These are phyloP conservation scores for Cyamopsis tetragonoloba DNA, from an alignment of 306 rosid species.

Conservation along the genomic window DNA sequence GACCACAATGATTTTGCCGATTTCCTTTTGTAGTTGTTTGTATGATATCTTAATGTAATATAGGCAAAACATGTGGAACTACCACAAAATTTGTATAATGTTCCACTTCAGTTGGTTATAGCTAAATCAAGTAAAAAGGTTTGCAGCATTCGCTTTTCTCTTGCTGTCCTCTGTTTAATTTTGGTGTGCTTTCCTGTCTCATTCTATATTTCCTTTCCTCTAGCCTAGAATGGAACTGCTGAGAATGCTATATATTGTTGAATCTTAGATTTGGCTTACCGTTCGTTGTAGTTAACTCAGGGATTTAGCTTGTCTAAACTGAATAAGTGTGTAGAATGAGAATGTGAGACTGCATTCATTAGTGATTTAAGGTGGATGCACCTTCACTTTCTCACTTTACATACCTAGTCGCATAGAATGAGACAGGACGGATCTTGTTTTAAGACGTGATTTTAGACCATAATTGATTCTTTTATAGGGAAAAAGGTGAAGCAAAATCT, in stretches of 20 bases:
- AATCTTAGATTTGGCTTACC: not conserved
- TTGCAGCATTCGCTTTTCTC: not conserved
- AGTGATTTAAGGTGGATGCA: too few species aligned
- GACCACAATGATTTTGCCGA: not conserved
- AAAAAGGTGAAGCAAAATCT: not conserved
- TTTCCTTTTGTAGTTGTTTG: conserved; percentile 6
- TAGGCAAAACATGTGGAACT: conserved; percentile 13
- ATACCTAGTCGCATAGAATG: too few species aligned
- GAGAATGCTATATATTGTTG: too few species aligned
- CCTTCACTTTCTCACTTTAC: too few species aligned
- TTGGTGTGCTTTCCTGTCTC: not conserved
- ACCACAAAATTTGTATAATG: conserved; percentile 3
- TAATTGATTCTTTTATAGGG: too few species aligned
- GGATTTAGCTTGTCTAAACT: too few species aligned
- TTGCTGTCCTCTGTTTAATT: not conserved
- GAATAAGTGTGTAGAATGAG: too few species aligned
- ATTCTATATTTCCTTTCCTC: not conserved
- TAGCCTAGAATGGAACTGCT: not conserved
- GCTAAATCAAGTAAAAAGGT: conserved; percentile 6
- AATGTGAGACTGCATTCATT: too few species aligned
- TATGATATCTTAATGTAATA: conserved; percentile 19
- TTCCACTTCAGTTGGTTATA: not conserved
- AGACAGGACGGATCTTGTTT: too few species aligned
- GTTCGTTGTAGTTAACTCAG: too few species aligned
- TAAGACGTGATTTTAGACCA: too few species aligned